These are phyloP conservation scores for Clavispora asparagi DNA, from an alignment of 805 yeast species.

Conservation along the genomic window DNA sequence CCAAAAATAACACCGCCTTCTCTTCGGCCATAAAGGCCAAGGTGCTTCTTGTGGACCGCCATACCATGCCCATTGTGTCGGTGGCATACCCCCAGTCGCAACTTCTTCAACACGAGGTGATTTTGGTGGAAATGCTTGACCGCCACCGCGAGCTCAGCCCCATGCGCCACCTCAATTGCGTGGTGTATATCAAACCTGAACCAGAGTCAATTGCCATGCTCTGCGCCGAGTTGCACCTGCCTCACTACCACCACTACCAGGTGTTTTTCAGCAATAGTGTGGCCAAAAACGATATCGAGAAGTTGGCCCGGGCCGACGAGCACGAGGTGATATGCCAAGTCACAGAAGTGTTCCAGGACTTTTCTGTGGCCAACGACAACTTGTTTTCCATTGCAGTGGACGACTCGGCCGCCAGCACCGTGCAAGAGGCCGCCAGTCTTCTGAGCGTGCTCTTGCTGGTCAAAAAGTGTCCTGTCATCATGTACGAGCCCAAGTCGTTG, in stretches of 20 bases:
- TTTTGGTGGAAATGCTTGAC: constrained; percentile 59
- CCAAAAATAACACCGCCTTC: constrained; percentile 12
- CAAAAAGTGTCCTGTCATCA: constrained; percentile 71
- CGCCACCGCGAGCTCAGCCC: constrained; percentile 60
- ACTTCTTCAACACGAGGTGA: constrained; percentile 76
- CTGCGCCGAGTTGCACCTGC: constrained; percentile 63
- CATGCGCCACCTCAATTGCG: constrained; percentile 66
- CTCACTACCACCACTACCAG: constrained; percentile 76
- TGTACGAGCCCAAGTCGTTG: constrained; percentile 70
- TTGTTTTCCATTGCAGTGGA: constrained; percentile 39
- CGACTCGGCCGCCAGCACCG: constrained; percentile 16
- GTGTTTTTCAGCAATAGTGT: constrained; percentile 74
- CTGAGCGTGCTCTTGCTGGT: constrained; percentile 62
- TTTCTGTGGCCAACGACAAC: constrained; percentile 65
- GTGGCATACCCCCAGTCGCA: constrained; percentile 85
- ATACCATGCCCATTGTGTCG: constrained; percentile 82
- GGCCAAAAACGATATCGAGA: constrained; percentile 73
- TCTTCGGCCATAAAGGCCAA: constrained; percentile 41
- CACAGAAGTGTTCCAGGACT: constrained; percentile 83
- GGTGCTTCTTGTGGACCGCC: constrained; percentile 72
- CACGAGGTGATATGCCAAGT: constrained; percentile 72
- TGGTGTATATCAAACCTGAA: constrained; percentile 73
- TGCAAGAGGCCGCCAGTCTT: constrained; percentile 37
- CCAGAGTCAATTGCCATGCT: constrained; percentile 57
- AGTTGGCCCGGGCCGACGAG: constrained; percentile 87